Evolutionary conservation across 768 basidiomycete genomes (phyloP).

Genomic region (Trametes meyenii): DNA sequence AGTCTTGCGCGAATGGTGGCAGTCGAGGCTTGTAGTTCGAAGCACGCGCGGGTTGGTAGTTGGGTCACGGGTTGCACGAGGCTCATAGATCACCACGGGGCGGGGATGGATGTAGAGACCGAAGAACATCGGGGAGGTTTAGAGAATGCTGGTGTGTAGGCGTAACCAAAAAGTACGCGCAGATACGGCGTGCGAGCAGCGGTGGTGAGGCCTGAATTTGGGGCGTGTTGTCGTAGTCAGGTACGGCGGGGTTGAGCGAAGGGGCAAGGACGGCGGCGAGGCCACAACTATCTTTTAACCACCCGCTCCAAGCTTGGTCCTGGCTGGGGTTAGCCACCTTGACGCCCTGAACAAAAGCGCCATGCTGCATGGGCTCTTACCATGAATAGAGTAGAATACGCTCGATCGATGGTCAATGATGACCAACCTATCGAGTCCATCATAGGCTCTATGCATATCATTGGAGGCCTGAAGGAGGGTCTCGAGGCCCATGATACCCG

Average conservation of each 20-base stretch:
- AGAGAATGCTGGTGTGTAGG: not conserved
- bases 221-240: not conserved
- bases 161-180: not conserved
- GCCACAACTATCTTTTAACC: not conserved
- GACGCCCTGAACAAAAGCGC: conserved; percentile 11
- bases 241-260: not conserved
- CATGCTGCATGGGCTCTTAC: not conserved
- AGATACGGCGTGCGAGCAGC: too few species aligned
- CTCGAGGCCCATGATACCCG: too few species aligned
- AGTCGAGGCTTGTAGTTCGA: not conserved
- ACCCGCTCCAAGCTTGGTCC: not conserved
- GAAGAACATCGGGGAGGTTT: not conserved
- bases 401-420: not conserved
- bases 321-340: not conserved
- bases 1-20: not conserved
- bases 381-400: not conserved
- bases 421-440: not conserved
- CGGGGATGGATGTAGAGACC: not conserved
- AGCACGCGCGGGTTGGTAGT: not conserved
- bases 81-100: not conserved
- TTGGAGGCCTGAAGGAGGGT: too few species aligned
- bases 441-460: too few species aligned
- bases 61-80: not conserved
- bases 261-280: too few species aligned
- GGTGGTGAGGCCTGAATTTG: too few species aligned